A percentile compares a stretch with the other conserved stretches of the same genome.
Evolutionary conservation across 805 yeast genomes (phyloP).

Genomic region (Danielozyma ontarioensis): DNA sequence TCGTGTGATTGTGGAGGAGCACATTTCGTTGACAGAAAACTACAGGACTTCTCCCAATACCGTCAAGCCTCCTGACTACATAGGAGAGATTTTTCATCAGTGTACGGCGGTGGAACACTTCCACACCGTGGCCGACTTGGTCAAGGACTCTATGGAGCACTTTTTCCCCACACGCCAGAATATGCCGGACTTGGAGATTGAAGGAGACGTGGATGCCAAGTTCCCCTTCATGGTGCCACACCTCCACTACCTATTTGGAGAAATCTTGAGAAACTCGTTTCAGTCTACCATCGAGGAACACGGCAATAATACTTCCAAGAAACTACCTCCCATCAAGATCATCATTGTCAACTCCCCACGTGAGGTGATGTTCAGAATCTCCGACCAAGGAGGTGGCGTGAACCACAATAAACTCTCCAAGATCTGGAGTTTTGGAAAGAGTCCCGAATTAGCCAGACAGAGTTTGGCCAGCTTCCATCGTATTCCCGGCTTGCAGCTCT

Average conservation of each 20-base stretch:
- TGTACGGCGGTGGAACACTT: conserved; percentile 72
- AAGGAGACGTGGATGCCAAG: conserved; percentile 60
- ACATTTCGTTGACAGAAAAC: conserved; percentile 69
- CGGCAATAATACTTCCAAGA: conserved; percentile 18
- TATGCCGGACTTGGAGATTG: conserved; percentile 73
- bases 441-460: conserved; percentile 51
- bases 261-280: conserved; percentile 76
- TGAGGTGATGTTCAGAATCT: conserved; percentile 68
- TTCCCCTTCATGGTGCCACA: conserved; percentile 87
- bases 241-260: conserved; percentile 81
- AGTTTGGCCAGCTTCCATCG: conserved; percentile 64
- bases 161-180: conserved; percentile 46
- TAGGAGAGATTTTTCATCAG: conserved; percentile 76
- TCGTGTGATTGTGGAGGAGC: conserved; percentile 88
- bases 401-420: conserved; percentile 51
- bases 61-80: conserved; percentile 47
- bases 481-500: conserved; percentile 55
- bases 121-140: conserved; percentile 46
- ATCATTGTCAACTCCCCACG: conserved; percentile 64
- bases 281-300: conserved; percentile 67
- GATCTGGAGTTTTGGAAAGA: conserved; percentile 86
- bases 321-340: conserved; percentile 72
- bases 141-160: conserved; percentile 45
- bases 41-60: conserved; percentile 46
- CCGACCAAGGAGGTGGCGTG: conserved; percentile 91